These are phyloP conservation scores for Saccharata proteae DNA, from an alignment of 2,329 filamentous ascomycete genomes.

Conservation along the genomic window DNA sequence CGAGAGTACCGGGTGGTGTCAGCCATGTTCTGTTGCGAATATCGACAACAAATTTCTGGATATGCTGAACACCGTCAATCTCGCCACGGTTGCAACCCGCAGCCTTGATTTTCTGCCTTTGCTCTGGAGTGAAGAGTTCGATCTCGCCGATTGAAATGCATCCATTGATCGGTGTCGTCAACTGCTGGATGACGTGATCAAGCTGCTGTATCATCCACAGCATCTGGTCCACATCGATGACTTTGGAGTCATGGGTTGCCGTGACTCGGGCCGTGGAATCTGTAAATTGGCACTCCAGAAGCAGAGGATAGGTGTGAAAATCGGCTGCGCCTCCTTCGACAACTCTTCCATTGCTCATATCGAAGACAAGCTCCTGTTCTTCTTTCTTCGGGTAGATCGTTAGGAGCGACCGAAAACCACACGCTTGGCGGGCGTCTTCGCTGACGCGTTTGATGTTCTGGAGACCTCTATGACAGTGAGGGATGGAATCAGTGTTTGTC, in stretches of 20 bases:
- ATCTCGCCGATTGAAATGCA: no score
- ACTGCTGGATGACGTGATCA: not conserved
- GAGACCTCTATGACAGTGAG: conserved; percentile 1
- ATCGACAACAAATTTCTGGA: no score
- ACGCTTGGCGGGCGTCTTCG: not conserved
- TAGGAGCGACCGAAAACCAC: not conserved
- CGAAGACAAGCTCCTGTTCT: not conserved
- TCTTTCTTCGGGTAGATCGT: not conserved
- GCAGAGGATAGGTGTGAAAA: not conserved
- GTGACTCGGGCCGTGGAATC: not conserved
- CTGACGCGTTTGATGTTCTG: conserved; percentile 1
- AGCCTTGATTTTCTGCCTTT: no score
- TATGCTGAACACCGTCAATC: no score
- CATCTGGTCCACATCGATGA: not conserved
- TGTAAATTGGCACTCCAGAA: not conserved
- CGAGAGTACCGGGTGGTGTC: no score
- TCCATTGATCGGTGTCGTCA: no score
- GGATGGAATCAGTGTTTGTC: not conserved
- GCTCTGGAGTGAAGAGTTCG: no score
- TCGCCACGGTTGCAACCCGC: no score
- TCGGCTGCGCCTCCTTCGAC: not conserved
- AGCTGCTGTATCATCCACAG: not conserved
- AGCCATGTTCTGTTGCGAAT: no score
- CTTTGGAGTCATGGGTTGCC: not conserved
- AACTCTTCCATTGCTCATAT: not conserved